phyloP scores from a whole-genome alignment of 2,329 filamentous ascomycete genomes.

The Colletotrichum spaethianum region DNA sequence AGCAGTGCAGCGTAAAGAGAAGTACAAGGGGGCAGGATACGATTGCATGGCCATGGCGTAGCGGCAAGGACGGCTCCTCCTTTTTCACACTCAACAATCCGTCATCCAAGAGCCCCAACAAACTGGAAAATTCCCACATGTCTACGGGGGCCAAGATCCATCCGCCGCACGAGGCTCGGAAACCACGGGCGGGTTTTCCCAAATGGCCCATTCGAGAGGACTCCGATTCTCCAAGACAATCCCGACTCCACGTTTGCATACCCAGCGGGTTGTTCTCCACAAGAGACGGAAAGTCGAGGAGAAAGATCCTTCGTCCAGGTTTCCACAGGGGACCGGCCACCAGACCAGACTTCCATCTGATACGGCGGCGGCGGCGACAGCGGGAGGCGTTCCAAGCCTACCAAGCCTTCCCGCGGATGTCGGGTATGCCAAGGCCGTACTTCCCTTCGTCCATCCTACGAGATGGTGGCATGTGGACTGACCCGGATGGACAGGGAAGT shows the following conservation, averaged over 20 bases:
- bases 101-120: constrained; percentile 35
- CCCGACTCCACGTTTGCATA: neutral
- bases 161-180: constrained; percentile 26
- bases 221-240: constrained; percentile 21
- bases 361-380: constrained; percentile 16
- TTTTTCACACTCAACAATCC: constrained; percentile 33
- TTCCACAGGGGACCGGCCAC: constrained; percentile 8
- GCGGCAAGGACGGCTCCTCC: constrained; percentile 24
- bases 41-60: constrained; percentile 1
- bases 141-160: constrained; percentile 3
- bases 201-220: constrained; percentile 14
- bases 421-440: constrained; percentile 35
- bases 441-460: constrained; percentile 42
- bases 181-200: constrained; percentile 17
- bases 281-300: neutral
- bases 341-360: neutral
- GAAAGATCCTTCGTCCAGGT: constrained; percentile 13
- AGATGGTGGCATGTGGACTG: constrained; percentile 36
- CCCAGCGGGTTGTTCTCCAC: neutral
- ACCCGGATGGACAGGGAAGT: constrained; percentile 35
- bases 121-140: constrained; percentile 29
- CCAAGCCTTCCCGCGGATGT: constrained; percentile 27
- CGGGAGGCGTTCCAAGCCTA: constrained; percentile 16
- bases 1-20: neutral
- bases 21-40: neutral